Conservation (phyloP, 768 basidiomycete species). For the Boletus pseudopeckii region DNA sequence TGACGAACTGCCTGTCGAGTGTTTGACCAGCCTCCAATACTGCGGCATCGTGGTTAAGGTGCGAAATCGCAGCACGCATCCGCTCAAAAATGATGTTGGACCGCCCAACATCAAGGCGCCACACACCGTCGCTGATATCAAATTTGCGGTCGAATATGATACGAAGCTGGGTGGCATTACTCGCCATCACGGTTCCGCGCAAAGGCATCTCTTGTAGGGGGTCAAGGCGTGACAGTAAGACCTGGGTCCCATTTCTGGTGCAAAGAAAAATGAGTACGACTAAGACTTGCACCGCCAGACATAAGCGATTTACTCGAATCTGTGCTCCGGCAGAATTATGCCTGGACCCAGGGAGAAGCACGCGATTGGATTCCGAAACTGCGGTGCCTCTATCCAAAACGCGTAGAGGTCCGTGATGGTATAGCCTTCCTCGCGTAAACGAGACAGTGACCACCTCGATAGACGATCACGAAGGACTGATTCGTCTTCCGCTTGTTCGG, state of each 20-base stretch:
- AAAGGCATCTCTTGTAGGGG: slow-evolving; percentile 54
- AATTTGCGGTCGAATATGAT: slow-evolving; percentile 54
- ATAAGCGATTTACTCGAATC: slow-evolving; percentile 57
- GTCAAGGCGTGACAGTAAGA: slow-evolving; percentile 60
- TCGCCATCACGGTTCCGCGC: slow-evolving; percentile 53
- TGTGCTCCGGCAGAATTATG: slow-evolving; percentile 56
- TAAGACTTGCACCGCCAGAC: neutral
- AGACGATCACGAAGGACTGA: slow-evolving; percentile 60
- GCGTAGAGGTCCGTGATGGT: slow-evolving; percentile 61
- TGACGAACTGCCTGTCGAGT: slow-evolving; percentile 46
- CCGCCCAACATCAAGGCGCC: slow-evolving; percentile 70
- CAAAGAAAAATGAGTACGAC: slow-evolving; percentile 1
- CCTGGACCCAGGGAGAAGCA: slow-evolving; percentile 66
- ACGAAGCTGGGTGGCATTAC: slow-evolving; percentile 49
- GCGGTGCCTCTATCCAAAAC: slow-evolving; percentile 64
- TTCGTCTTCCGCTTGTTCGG: slow-evolving; percentile 66
- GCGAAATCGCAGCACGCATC: slow-evolving; percentile 63
- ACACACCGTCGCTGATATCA: slow-evolving; percentile 43
- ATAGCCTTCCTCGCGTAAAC: slow-evolving; percentile 68
- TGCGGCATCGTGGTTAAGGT: slow-evolving; percentile 53
- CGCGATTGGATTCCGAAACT: slow-evolving; percentile 64
- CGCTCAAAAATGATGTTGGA: slow-evolving; percentile 64
- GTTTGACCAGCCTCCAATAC: slow-evolving; percentile 34
- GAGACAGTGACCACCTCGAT: slow-evolving; percentile 59
- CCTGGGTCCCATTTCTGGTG: slow-evolving; percentile 64